phyloP scores from a whole-genome alignment of 1,139 yeast species.

The Pichia terricola region DNA sequence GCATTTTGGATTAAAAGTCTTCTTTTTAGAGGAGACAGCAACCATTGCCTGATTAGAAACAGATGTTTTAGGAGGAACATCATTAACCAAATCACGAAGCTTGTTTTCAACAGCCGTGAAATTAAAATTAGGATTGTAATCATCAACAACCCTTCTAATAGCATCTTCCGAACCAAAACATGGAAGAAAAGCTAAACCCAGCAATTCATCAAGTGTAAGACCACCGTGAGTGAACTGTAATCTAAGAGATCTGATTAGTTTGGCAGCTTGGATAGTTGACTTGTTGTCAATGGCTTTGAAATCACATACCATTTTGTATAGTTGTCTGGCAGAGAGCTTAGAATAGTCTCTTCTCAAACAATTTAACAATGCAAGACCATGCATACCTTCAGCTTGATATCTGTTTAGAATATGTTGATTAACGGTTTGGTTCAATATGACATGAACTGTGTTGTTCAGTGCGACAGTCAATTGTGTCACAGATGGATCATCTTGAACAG shows the following conservation, averaged over 20 bases:
- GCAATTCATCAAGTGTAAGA: not conserved
- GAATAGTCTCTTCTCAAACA: not conserved
- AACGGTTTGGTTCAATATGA: not conserved
- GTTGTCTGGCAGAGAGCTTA: not conserved
- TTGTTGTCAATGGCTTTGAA: not conserved
- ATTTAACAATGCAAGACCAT: not conserved
- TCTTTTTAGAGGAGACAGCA: too few species aligned
- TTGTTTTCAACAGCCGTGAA: too few species aligned
- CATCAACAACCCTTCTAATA: too few species aligned
- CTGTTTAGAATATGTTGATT: not conserved
- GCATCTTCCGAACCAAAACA: not conserved
- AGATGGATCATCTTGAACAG: not conserved
- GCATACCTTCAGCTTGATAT: not conserved
- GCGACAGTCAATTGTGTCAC: not conserved
- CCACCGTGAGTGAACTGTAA: not conserved
- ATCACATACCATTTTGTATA: not conserved
- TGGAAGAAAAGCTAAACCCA: not conserved
- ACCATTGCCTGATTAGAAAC: too few species aligned
- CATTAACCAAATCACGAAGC: too few species aligned
- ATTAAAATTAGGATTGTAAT: too few species aligned
- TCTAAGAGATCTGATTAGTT: not conserved
- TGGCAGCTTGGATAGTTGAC: not conserved
- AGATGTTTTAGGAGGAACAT: too few species aligned
- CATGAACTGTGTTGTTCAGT: not conserved
- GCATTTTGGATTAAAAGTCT: too few species aligned